Evolutionary conservation across 441 rosid species (phyloP), one percentile per base, ranked within the genome.

Genomic region (Raphanus hybrid): DNA sequence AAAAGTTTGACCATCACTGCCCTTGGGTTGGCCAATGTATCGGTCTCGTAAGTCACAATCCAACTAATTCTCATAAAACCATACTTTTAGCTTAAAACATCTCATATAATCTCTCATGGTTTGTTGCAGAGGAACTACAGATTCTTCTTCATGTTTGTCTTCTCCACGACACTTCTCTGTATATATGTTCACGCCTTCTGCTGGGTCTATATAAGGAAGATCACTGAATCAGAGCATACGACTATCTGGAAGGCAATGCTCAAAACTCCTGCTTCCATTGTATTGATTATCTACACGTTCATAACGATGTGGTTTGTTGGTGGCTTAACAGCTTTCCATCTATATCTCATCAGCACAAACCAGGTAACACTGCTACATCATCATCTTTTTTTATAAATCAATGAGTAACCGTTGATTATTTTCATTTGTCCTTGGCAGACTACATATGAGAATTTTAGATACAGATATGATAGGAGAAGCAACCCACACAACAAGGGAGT

Each of bases 1-100:
- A 87, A 76, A 84, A 89, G 72, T 90, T 90, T 77, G 94, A 90
- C 78, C 94, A 90, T 77, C 94, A 90, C 81, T 90, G 94, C 72
- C 94, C 94, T 57, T 90, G 94, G 94, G 94, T 90, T 57, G 94
- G 94, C 78, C 94, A 90, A 77, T 90, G 94, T 80, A 87, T 90
- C 34, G 94, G 94, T 15, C 75, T 81, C 86, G 95, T 90, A 83
- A 75, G 85, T 75, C 43, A 57, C 20, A 61, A 23, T 73, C 35
- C 54, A 48, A 35, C 69, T 63, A 27, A 14, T 74, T 48, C 4
- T 43, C 66, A 29, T 72, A 58, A 39, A 45, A 62, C 6, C 61
- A 8, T 10, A 62, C 9, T 26, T 73, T 8, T 3, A 12, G 29
- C 73, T 20, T 45, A 60, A 23, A 11, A 15, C 12, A 58, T 70